phyloP scores from a whole-genome alignment of 495 filamentous ascomycete species.

The Neurospora cerealis region DNA sequence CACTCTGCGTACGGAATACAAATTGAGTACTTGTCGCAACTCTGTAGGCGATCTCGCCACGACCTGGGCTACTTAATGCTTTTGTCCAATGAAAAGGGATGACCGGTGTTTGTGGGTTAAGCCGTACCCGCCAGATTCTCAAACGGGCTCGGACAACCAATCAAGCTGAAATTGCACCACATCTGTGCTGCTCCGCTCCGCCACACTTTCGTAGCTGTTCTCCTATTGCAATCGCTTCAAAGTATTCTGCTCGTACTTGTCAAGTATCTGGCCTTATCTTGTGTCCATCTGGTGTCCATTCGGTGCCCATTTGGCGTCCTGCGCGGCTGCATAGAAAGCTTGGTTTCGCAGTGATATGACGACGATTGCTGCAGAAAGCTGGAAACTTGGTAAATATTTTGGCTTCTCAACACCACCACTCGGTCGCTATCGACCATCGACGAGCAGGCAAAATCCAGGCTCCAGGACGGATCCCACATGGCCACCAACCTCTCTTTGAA shows the following conservation, averaged over 20 bases:
- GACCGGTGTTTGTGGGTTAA: background rate
- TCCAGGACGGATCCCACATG: background rate
- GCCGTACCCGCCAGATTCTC: background rate
- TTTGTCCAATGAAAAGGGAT: constrained; percentile 7
- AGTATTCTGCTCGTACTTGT: constrained; percentile 5
- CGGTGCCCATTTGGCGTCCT: background rate
- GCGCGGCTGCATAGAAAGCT: background rate
- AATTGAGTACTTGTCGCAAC: background rate
- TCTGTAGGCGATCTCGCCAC: constrained; percentile 6
- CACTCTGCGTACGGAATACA: background rate
- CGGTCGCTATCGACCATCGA: background rate
- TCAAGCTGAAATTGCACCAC: constrained; percentile 12
- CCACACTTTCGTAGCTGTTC: constrained; percentile 9
- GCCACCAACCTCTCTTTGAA: background rate
- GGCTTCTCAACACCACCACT: background rate
- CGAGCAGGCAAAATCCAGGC: background rate
- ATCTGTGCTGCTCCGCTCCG: constrained; percentile 12
- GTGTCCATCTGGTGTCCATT: background rate
- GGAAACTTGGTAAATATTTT: background rate
- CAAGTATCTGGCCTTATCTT: background rate
- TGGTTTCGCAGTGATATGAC: constrained; percentile 1
- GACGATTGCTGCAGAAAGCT: background rate
- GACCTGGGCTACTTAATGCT: constrained; percentile 4
- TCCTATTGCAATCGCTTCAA: constrained; percentile 7
- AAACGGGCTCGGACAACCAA: background rate